Evolutionary conservation across 495 filamentous ascomycete genomes (phyloP).

Genomic region (Aspergillus steynii): DNA sequence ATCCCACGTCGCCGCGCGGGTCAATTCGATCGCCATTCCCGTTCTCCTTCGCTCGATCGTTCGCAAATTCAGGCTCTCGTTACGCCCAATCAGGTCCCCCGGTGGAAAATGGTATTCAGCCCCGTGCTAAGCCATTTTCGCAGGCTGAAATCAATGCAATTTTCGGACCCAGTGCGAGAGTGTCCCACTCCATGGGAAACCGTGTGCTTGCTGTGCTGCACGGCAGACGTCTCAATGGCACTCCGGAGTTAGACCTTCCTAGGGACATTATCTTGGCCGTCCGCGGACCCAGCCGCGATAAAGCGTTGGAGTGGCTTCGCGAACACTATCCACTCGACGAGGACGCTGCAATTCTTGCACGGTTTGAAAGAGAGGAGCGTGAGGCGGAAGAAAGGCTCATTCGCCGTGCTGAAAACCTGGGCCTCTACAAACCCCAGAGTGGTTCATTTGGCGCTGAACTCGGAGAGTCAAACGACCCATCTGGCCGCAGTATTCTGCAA

Average conservation of each 20-base stretch:
- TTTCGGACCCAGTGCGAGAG: conserved; percentile 53
- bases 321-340: conserved; percentile 72
- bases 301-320: conserved; percentile 69
- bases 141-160: conserved; percentile 58
- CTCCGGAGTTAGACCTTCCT: conserved; percentile 58
- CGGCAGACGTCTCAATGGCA: conserved; percentile 71
- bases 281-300: conserved; percentile 34
- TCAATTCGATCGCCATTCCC: conserved; percentile 4
- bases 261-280: conserved; percentile 43
- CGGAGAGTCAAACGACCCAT: conserved; percentile 40
- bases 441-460: conserved; percentile 44
- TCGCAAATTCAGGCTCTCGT: conserved; percentile 24
- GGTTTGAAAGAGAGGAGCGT: conserved; percentile 58
- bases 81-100: conserved; percentile 13
- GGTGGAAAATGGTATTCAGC: conserved; percentile 23
- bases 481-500: conserved; percentile 48
- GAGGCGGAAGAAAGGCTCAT: conserved; percentile 43
- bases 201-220: conserved; percentile 68
- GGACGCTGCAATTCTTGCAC: conserved; percentile 60
- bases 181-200: conserved; percentile 58
- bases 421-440: conserved; percentile 53
- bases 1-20: not conserved
- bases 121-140: conserved; percentile 38
- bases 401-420: conserved; percentile 43
- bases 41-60: conserved; percentile 18